Evolutionary conservation across 352 stramenopile genomes (phyloP).

Genomic region (Globisporangium parvum): DNA sequence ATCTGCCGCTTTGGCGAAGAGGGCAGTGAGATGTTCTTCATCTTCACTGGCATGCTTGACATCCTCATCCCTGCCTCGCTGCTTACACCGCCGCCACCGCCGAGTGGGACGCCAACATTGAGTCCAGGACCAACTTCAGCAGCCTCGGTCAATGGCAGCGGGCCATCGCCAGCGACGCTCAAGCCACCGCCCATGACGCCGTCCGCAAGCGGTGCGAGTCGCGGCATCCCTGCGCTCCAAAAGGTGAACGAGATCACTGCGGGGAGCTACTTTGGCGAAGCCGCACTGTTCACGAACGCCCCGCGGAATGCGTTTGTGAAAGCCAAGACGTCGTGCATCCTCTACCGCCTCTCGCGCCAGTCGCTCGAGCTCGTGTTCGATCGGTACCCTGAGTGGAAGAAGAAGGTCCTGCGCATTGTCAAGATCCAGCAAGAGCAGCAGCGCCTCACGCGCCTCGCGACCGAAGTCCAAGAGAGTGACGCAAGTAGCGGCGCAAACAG

Average conservation of each 20-base stretch:
- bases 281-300: constrained; percentile 46
- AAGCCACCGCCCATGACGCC: neutral
- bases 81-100: neutral
- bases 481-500: neutral
- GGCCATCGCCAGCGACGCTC: neutral
- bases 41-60: constrained; percentile 49
- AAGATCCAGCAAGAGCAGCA: constrained; percentile 65
- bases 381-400: constrained; percentile 53
- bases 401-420: constrained; percentile 54
- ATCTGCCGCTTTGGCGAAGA: constrained; percentile 50
- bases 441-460: constrained; percentile 31
- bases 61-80: constrained; percentile 34
- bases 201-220: neutral
- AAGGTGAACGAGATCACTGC: constrained; percentile 61
- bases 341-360: constrained; percentile 47
- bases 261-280: constrained; percentile 56
- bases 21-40: constrained; percentile 65
- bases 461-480: constrained; percentile 25
- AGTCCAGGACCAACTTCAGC: neutral
- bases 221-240: constrained; percentile 8
- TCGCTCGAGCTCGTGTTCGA: constrained; percentile 59
- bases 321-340: constrained; percentile 55
- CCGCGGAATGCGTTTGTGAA: constrained; percentile 52
- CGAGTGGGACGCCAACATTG: too few species aligned
- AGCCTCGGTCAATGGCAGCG: too few species aligned